A percentile compares a stretch with the other conserved stretches of the same genome.
These are phyloP conservation scores for Coccinonectria pachysandricola DNA, from an alignment of 2,329 filamentous ascomycete genomes.

Conservation along the genomic window DNA sequence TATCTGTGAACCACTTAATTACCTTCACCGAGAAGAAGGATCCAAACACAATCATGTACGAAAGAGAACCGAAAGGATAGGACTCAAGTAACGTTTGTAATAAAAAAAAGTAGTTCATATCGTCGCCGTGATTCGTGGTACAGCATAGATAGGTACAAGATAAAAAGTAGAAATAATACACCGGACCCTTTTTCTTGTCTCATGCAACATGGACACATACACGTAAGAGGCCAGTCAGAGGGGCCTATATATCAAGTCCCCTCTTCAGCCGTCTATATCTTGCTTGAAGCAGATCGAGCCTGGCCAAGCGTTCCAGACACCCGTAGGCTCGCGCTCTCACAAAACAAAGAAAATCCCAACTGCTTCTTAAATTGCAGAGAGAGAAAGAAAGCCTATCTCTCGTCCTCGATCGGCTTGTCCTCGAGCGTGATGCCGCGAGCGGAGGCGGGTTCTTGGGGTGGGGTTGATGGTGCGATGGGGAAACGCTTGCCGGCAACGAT, in stretches of 20 bases:
- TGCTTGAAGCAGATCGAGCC: too few relatives aligned
- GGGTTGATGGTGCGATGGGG: conserved; percentile 16
- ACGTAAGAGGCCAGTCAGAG: conserved; percentile 11
- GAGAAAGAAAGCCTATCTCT: too few relatives aligned
- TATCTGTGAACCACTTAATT: too few relatives aligned
- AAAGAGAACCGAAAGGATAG: neutral
- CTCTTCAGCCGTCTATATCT: neutral
- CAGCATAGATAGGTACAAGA: neutral
- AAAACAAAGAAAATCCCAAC: neutral
- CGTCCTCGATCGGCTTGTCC: conserved; percentile 43
- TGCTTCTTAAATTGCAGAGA: too few relatives aligned
- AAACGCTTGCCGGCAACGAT: conserved; percentile 42
- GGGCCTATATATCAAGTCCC: neutral
- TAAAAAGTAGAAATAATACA: conserved; percentile 6
- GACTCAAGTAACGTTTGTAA: conserved; percentile 3
- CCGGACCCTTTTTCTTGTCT: conserved; percentile 16
- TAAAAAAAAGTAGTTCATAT: neutral
- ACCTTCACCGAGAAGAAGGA: too few relatives aligned
- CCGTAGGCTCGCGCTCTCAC: too few relatives aligned
- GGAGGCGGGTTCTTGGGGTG: conserved; percentile 21
- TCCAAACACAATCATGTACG: too few relatives aligned
- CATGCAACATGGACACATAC: conserved; percentile 22
- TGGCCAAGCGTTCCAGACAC: conserved; percentile 1
- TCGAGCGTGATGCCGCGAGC: conserved; percentile 41
- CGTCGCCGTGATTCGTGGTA: too few relatives aligned